phyloP scores from a whole-genome alignment of 768 basidiomycete genomes.

The Pleurotus tuoliensis region DNA sequence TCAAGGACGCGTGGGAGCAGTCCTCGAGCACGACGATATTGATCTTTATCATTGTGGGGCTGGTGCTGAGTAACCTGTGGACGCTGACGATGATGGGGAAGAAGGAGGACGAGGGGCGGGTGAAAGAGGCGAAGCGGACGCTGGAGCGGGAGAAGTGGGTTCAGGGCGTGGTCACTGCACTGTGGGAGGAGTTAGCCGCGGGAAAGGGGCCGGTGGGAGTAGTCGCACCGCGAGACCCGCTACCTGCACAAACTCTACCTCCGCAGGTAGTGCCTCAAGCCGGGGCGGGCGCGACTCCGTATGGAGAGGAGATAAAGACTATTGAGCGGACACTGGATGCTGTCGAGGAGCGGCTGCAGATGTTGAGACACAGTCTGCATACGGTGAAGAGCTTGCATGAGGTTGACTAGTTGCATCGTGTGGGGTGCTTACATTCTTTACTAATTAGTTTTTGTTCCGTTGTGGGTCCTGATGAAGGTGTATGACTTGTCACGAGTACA shows the following conservation, averaged over 20 bases:
- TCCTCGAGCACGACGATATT: constrained; percentile 68
- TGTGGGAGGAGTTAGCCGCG: constrained; percentile 66
- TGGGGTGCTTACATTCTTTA: not conserved
- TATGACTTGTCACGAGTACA: too few relatives aligned
- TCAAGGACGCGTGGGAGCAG: constrained; percentile 78
- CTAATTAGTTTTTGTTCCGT: not conserved
- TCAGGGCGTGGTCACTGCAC: constrained; percentile 63
- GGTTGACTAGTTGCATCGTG: not conserved
- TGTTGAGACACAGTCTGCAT: constrained; percentile 39
- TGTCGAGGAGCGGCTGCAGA: constrained; percentile 52
- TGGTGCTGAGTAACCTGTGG: constrained; percentile 82
- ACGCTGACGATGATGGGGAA: constrained; percentile 40
- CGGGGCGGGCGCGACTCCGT: constrained; percentile 10
- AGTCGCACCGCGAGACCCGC: constrained; percentile 3
- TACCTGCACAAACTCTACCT: not conserved
- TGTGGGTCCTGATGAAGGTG: too few relatives aligned
- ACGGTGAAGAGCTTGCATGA: constrained; percentile 13
- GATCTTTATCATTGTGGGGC: constrained; percentile 64
- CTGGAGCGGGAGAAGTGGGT: constrained; percentile 77
- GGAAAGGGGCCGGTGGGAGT: constrained; percentile 29
- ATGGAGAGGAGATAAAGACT: constrained; percentile 43
- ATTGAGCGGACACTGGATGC: constrained; percentile 48
- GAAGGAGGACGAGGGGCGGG: constrained; percentile 37
- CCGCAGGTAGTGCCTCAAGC: not conserved
- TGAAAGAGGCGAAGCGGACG: constrained; percentile 46